Conservation (phyloP, 495 filamentous ascomycete genomes). For the Tuber microsphaerosporum region DNA sequence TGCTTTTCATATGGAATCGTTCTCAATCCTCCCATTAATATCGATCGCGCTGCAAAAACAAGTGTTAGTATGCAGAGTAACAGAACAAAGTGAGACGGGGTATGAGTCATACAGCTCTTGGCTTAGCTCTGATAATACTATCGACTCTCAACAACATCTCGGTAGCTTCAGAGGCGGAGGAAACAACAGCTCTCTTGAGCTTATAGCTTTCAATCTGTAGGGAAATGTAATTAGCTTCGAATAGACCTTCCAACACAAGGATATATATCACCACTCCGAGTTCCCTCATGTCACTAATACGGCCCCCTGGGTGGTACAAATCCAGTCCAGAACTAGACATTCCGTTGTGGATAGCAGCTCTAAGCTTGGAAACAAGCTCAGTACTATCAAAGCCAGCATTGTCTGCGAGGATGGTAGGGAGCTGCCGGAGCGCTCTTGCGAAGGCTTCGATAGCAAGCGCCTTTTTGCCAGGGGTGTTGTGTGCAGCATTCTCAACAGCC, state of each 20-base stretch:
- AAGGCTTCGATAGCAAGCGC: constrained; percentile 88
- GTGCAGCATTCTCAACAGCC: constrained; percentile 88
- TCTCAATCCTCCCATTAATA: constrained; percentile 18
- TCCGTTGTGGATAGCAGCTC: constrained; percentile 88
- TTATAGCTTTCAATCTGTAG: constrained; percentile 84
- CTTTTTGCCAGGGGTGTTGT: constrained; percentile 93
- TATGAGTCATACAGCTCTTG: constrained; percentile 34
- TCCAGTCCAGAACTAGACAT: constrained; percentile 88
- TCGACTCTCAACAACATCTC: constrained; percentile 57
- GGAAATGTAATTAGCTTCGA: constrained; percentile 12
- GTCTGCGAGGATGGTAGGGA: constrained; percentile 94
- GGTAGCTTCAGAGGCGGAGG: constrained; percentile 87
- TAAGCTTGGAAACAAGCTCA: constrained; percentile 82
- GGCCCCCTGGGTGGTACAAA: constrained; percentile 79
- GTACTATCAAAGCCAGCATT: constrained; percentile 94
- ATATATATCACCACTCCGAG: constrained; percentile 58
- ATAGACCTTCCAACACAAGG: background rate
- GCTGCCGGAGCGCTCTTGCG: constrained; percentile 76
- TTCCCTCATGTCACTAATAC: constrained; percentile 93
- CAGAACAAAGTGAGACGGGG: background rate
- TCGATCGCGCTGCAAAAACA: constrained; percentile 29
- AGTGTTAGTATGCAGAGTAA: constrained; percentile 15
- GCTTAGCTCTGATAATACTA: constrained; percentile 41
- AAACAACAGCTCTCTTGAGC: constrained; percentile 92
- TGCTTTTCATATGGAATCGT: constrained; percentile 23